These are phyloP conservation scores for Rosa chinensis DNA, from an alignment of 306 rosid genomes.

Conservation along the genomic window DNA sequence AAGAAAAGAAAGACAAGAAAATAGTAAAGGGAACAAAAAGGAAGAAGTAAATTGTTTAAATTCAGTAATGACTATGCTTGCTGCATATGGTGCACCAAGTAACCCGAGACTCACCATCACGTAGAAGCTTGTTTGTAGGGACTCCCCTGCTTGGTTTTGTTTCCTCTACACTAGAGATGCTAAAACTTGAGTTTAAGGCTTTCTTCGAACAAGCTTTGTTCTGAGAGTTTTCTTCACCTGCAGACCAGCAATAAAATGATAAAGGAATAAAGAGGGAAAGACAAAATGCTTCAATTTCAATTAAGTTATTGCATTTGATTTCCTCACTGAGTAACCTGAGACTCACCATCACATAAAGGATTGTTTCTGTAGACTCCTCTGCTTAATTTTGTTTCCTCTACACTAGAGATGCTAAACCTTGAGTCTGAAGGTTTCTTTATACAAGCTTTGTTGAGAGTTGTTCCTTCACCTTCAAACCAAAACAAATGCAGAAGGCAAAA, in stretches of 20 bases:
- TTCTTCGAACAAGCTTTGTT: conserved; percentile 27
- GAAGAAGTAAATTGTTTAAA: not conserved
- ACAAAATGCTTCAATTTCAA: conserved; percentile 6
- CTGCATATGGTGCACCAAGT: conserved; percentile 4
- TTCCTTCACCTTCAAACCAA: conserved; percentile 48
- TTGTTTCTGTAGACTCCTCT: conserved; percentile 34
- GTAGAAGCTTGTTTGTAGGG: conserved; percentile 52
- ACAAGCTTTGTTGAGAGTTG: conserved; percentile 29
- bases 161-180: conserved; percentile 26
- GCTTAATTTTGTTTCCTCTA: conserved; percentile 39
- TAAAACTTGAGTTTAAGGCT: conserved; percentile 39
- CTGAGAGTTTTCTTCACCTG: conserved; percentile 44
- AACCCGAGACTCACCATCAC: conserved; percentile 58
- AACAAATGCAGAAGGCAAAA: conserved; percentile 28
- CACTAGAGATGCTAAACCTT: conserved; percentile 28
- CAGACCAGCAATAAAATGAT: conserved; percentile 15
- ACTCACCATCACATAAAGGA: conserved; percentile 66
- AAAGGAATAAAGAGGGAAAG: not conserved
- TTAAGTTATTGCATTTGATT: not conserved
- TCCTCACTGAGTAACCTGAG: conserved; percentile 10
- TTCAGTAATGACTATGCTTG: not conserved
- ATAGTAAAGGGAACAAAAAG: not conserved
- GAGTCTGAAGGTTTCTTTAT: conserved; percentile 36
- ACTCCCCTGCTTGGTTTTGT: conserved; percentile 38
- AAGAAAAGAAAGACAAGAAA: conserved; percentile 1